phyloP scores from a whole-genome alignment of 2,329 filamentous ascomycete genomes.

The Beauveria sp. region DNA sequence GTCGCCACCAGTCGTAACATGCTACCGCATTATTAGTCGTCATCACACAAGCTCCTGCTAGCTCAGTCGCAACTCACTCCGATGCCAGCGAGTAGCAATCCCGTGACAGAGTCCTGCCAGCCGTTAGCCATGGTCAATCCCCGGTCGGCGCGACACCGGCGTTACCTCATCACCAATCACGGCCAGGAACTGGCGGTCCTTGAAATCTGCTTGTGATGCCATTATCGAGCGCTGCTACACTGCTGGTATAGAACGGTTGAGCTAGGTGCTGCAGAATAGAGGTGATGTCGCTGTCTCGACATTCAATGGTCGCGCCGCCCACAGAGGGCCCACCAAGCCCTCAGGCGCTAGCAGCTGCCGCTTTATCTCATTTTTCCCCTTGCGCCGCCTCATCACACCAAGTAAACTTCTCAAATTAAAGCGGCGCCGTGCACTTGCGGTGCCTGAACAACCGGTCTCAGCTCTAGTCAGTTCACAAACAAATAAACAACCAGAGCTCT shows the following conservation, averaged over 20 bases:
- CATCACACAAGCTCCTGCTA: background rate
- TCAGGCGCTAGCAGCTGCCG: background rate
- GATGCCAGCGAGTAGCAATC: constrained; percentile 88
- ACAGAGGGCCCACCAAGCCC: background rate
- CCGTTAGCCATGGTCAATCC: constrained; percentile 16
- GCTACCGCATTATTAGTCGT: constrained; percentile 42
- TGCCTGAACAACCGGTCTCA: constrained; percentile 4
- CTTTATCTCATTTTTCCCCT: background rate
- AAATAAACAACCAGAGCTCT: constrained; percentile 8
- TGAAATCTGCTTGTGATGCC: constrained; percentile 52
- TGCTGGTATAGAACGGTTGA: background rate
- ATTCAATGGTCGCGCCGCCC: background rate
- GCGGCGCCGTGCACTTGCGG: background rate
- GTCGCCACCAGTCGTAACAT: constrained; percentile 83
- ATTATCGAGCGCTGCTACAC: constrained; percentile 25
- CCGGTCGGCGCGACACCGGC: background rate
- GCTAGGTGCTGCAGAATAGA: background rate
- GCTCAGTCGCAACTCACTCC: constrained; percentile 52
- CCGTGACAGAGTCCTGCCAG: constrained; percentile 84
- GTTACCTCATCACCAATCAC: constrained; percentile 92
- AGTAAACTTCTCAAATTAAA: background rate
- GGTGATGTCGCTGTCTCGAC: background rate
- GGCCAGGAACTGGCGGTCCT: constrained; percentile 91
- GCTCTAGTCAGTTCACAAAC: background rate
- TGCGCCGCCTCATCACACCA: background rate